Conservation (phyloP, 2,329 filamentous ascomycete species). For the Colletotrichum scovillei region DNA sequence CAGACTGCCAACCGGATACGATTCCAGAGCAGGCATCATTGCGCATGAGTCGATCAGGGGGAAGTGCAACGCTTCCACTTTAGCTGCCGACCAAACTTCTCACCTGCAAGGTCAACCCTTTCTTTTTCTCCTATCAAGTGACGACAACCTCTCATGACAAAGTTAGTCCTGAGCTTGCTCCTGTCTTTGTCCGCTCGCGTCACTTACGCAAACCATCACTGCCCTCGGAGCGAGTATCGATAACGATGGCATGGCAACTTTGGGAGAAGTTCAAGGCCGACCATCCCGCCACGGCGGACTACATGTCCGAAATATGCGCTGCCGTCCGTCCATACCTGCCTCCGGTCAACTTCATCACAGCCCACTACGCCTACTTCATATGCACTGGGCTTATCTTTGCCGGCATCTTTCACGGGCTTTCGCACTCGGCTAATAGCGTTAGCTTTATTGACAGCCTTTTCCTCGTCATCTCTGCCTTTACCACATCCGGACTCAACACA, state of each 20-base stretch:
- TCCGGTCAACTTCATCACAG: slow-evolving; percentile 69
- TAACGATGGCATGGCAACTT: slow-evolving; percentile 18
- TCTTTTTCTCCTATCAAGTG: slow-evolving; percentile 7
- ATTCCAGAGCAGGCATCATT: neutral
- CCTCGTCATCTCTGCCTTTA: slow-evolving; percentile 74
- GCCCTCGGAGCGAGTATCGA: neutral
- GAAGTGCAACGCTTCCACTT: neutral
- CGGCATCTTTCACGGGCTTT: slow-evolving; percentile 71
- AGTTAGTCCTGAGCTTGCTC: neutral
- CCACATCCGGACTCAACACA: slow-evolving; percentile 75
- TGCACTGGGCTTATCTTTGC: slow-evolving; percentile 64
- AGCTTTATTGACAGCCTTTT: slow-evolving; percentile 75
- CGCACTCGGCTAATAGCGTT: slow-evolving; percentile 62
- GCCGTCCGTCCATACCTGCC: slow-evolving; percentile 41
- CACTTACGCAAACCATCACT: slow-evolving; percentile 13
- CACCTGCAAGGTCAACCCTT: slow-evolving; percentile 15
- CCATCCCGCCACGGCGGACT: slow-evolving; percentile 18
- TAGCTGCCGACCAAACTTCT: neutral
- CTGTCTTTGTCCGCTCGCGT: slow-evolving; percentile 10
- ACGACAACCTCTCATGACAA: neutral
- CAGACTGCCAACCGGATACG: slow-evolving; percentile 8
- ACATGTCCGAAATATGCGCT: slow-evolving; percentile 21
- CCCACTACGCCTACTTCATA: slow-evolving; percentile 77
- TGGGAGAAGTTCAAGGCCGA: slow-evolving; percentile 29
- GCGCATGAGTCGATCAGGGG: slow-evolving; percentile 19